Evolutionary conservation across 441 rosid genomes (phyloP).

Genomic region (Capsella rubella): DNA sequence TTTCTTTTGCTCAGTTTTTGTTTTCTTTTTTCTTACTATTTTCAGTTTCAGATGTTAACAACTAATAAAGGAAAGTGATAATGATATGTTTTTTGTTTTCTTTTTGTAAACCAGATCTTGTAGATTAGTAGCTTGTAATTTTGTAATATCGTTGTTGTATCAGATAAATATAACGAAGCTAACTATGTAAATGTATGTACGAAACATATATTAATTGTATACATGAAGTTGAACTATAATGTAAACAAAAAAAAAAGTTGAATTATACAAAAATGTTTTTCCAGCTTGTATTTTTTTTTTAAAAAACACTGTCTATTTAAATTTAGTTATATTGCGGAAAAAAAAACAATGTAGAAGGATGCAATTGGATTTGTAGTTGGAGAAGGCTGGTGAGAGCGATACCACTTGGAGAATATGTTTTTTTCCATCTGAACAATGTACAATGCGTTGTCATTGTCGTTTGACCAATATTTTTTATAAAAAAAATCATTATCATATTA

Average conservation of each 20-base stretch:
- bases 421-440: slow-evolving; percentile 22
- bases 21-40: too few species aligned
- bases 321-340: not conserved
- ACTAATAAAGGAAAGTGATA: too few species aligned
- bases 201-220: too few species aligned
- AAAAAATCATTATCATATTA: not conserved
- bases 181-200: not conserved
- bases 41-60: too few species aligned
- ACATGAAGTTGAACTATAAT: too few species aligned
- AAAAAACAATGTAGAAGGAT: not conserved
- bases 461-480: not conserved
- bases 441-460: slow-evolving; percentile 36
- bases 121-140: not conserved
- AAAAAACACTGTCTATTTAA: too few species aligned
- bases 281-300: too few species aligned
- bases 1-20: not conserved
- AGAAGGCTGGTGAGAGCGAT: slow-evolving; percentile 8
- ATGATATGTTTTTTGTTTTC: not conserved
- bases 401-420: slow-evolving; percentile 18
- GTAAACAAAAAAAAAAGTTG: too few species aligned
- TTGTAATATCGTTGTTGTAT: not conserved
- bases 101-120: not conserved
- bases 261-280: not conserved
- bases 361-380: not conserved
- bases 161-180: not conserved